Base-by-base conservation (phyloP, 345 rosid species). In the Lenwebbia sp. region DNA sequence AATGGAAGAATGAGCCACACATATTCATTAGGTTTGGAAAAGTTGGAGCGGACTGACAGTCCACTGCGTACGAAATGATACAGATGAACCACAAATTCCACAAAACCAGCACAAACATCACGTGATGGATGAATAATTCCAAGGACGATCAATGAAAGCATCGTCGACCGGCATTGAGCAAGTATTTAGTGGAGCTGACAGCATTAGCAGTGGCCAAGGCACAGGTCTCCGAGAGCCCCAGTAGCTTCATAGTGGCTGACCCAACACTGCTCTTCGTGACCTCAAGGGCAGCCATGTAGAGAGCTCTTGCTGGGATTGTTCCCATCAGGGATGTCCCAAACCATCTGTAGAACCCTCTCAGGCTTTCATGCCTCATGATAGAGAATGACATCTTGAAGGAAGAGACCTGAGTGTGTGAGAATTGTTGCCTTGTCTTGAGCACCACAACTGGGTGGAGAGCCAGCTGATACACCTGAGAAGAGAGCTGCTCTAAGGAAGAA, bases 261-360 rank as follows among this genome's bases (percentile, higher is more conserved):
- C 96, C 93, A 84, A 96, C 95, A 84, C 91, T 89, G 82, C 96
- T 93, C 92, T 96, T 95, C 17, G 99, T 96, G 25, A 95, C 90
- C 94, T 96, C 98, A 13, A 96, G 91, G 37, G 98, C 98, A 17
- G 94, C 86, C 98, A 96, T 96, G 91, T 96, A 96, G 83, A 96
- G 93, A 5, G 99, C 98, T 54, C 98, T 94, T 82, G 98, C 98
- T 4, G 98, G 99, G 90, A 95, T 92, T 10, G 98, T 95, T 40
- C 99, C 99, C 92, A 94, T 89, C 86, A 95, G 90, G 85, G 99
- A 96, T 41, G 98, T 94, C n/a, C 99, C 99, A 83, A 94, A 94
- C 5, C 98, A 98, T 85, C 94, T 90, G 75, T 96, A 96, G 83
- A 96, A 95, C 8, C 98, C 99, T 85, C 91, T 92, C 13, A 92